Base-by-base conservation (phyloP, 176 grass and related monocot species). In the Oryza longistaminata region DNA sequence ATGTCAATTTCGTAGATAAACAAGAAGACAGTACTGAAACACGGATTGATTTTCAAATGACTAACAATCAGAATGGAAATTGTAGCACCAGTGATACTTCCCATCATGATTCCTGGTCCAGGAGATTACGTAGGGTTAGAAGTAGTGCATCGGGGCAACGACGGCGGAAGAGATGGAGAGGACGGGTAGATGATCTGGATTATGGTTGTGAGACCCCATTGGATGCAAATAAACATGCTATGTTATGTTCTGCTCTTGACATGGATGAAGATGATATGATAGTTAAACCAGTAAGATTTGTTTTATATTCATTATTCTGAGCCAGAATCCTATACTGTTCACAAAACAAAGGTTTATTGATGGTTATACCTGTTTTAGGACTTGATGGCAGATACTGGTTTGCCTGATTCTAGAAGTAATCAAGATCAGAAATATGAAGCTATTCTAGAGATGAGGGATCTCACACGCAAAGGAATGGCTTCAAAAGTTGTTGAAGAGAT, bases 401-500 rank as follows among this genome's bases (percentile, higher is more conserved):
- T 61, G 0, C 73, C 90, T 76, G 81, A 76, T 84, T 21, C 79
- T 39, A 82, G 74, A 45, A 72, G 68, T 49, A 75, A 64, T 64
- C 83, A 93, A 79, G 85, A 89, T 66, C 88, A 88, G 79, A 94
- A 91, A 64, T 94, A 91, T 88, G 96, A 94, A 85, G 72, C 92
- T 72, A 86, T 99, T 75, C 73, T 96, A 72, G 93, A 99, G 74
- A 91, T 99, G 88, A 92, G 88, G 77, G 91, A 94, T 26, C 86
- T 99, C 79, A 86, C 93, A 66, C 77, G 76, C 80, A 96, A 91
- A 78, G 96, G 93, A 68, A 88, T 99, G 93, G 74, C 90, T 86
- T 83, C 93, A 62, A 99, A 94, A 96, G 96, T 99, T 65, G 88
- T 99, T 39, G 93, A 96, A 86, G 96, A 94, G 83, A 94, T 99